A percentile compares a stretch with the other conserved stretches of the same genome.
These are phyloP conservation scores for Hypoxylon fragiforme DNA, from an alignment of 495 filamentous ascomycete genomes.

Conservation along the genomic window DNA sequence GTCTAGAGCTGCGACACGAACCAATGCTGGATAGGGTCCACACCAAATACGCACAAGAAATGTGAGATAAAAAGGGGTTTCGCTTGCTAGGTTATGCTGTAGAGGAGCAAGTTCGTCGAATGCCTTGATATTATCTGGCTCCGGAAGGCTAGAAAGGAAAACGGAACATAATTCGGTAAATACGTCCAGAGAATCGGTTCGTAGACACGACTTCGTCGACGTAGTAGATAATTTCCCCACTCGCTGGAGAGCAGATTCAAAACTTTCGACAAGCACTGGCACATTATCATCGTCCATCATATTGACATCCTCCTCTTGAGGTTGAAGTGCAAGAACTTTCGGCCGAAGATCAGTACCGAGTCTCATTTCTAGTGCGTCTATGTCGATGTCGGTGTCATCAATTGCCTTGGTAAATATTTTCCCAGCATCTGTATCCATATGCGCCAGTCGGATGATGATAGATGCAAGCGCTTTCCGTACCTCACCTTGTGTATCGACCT, in stretches of 20 bases:
- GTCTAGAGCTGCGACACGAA: constrained; percentile 68
- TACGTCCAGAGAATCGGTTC: constrained; percentile 42
- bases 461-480: constrained; percentile 65
- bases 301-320: constrained; percentile 57
- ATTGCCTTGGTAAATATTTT: constrained; percentile 62
- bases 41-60: constrained; percentile 80
- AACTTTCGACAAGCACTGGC: constrained; percentile 20
- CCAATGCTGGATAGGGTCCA: constrained; percentile 65
- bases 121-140: constrained; percentile 51
- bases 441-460: constrained; percentile 62
- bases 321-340: constrained; percentile 36
- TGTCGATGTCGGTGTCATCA: constrained; percentile 62
- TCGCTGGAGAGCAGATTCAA: constrained; percentile 32
- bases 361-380: constrained; percentile 69
- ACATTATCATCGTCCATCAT: constrained; percentile 51
- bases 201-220: constrained; percentile 52
- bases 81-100: constrained; percentile 55
- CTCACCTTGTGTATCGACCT: constrained; percentile 49
- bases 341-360: constrained; percentile 66
- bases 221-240: constrained; percentile 43
- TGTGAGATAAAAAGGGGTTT: constrained; percentile 68
- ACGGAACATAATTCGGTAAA: constrained; percentile 63
- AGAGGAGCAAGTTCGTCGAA: constrained; percentile 65
- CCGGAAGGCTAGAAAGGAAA: constrained; percentile 62
- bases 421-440: constrained; percentile 55